Evolutionary conservation across 148 eudicot genomes (phyloP).

Genomic region (Linanthus parryae): DNA sequence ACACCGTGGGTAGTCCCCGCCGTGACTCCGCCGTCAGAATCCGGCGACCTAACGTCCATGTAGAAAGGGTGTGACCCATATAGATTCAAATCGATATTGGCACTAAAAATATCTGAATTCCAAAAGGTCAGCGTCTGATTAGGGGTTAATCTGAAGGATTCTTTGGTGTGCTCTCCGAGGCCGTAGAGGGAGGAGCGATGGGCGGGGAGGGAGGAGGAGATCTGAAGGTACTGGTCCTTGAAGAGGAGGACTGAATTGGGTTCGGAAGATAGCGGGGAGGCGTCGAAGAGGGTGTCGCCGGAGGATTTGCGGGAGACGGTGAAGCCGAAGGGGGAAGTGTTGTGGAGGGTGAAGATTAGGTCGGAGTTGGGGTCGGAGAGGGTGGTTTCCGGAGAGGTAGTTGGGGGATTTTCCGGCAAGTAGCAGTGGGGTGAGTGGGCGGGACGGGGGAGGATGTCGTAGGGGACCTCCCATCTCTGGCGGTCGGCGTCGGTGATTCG

Average conservation of each 20-base stretch:
- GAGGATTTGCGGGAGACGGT: conserved; percentile 53
- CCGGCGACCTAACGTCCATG: conserved; percentile 24
- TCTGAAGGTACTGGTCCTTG: conserved; percentile 64
- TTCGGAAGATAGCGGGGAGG: conserved; percentile 18
- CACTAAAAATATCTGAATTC: background rate
- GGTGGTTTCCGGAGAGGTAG: too few relatives aligned
- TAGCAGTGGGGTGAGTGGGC: background rate
- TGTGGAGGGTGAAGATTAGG: conserved; percentile 54
- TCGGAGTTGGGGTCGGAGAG: conserved; percentile 38
- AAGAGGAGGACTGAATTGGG: conserved; percentile 43
- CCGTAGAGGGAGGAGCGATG: background rate
- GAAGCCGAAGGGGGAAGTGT: conserved; percentile 60
- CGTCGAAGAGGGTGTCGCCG: conserved; percentile 46
- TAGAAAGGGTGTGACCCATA: conserved; percentile 41
- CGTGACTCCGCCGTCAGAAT: background rate
- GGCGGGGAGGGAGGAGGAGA: conserved; percentile 21
- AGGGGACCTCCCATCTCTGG: conserved; percentile 60
- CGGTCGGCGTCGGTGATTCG: conserved; percentile 43
- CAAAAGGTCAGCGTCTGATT: background rate
- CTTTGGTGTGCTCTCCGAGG: background rate
- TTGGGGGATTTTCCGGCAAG: too few relatives aligned
- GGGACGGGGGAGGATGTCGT: conserved; percentile 25
- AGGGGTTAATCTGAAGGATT: background rate
- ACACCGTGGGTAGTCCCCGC: conserved; percentile 38
- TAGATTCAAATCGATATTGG: background rate